Conservation (phyloP, 2,329 filamentous ascomycete species). For the Aureobasidium pullulans region DNA sequence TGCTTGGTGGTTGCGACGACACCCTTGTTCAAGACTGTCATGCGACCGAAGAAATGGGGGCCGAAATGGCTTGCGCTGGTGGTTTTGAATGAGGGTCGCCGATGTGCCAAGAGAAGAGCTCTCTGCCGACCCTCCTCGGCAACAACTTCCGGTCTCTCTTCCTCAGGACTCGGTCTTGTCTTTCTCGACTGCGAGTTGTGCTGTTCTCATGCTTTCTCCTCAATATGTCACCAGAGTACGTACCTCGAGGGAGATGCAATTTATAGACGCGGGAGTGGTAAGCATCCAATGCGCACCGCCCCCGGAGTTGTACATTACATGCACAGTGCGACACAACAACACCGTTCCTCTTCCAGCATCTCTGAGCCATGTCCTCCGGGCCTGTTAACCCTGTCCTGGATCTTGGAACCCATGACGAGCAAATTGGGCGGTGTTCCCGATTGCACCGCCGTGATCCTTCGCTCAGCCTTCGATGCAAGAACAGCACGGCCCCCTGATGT, state of each 20-base stretch:
- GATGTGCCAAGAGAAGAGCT: background rate
- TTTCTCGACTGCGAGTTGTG: background rate
- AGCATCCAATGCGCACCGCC: slow-evolving; percentile 1
- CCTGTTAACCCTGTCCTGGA: background rate
- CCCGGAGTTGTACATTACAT: background rate
- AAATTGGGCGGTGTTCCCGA: background rate
- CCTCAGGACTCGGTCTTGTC: background rate
- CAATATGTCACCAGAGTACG: background rate
- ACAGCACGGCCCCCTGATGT: background rate
- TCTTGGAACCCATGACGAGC: background rate
- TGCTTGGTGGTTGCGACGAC: background rate
- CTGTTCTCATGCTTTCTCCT: background rate
- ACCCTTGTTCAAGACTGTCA: background rate
- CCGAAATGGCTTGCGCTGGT: slow-evolving; percentile 1
- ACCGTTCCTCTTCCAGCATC: background rate
- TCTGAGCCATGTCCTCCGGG: background rate
- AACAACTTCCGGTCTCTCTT: background rate
- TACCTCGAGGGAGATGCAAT: background rate
- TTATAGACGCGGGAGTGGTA: background rate
- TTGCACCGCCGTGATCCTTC: slow-evolving; percentile 1
- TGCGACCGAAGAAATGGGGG: background rate
- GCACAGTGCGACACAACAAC: slow-evolving; percentile 8
- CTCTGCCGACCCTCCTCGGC: background rate
- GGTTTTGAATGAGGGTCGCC: background rate
- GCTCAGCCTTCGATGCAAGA: slow-evolving; percentile 3